These are phyloP conservation scores for Musa balbisiana DNA, from an alignment of 202 grass and related monocot species.

Conservation along the genomic window DNA sequence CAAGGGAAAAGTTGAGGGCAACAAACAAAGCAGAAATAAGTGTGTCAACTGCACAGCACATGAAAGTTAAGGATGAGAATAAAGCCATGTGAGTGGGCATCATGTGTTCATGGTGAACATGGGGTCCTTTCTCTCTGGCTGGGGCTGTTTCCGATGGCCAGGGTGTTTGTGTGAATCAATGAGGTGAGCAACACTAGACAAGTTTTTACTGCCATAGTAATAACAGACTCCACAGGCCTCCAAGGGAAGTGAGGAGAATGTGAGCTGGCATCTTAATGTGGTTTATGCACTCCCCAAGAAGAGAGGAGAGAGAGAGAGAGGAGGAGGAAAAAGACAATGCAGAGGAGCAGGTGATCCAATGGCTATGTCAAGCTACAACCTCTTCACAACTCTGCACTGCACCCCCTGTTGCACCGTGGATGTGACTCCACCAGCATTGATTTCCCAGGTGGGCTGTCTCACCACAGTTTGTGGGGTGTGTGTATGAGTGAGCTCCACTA, in stretches of 20 bases:
- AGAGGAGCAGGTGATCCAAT: neutral
- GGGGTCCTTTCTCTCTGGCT: neutral
- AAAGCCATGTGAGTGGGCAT: slow-evolving; percentile 10
- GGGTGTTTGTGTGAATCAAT: neutral
- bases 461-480: neutral
- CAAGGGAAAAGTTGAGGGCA: neutral
- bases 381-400: neutral
- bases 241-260: slow-evolving; percentile 1
- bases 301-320: neutral
- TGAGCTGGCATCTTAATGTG: slow-evolving; percentile 1
- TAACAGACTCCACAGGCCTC: neutral
- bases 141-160: neutral
- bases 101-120: slow-evolving; percentile 1
- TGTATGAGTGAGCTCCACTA: slow-evolving; percentile 2
- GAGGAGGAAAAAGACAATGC: too few species aligned
- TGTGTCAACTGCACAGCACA: slow-evolving; percentile 4
- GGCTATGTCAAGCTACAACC: neutral
- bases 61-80: slow-evolving; percentile 8
- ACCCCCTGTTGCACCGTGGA: neutral
- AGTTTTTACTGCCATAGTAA: neutral
- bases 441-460: slow-evolving; percentile 11
- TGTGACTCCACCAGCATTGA: slow-evolving; percentile 11
- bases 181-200: neutral
- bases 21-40: slow-evolving; percentile 1
- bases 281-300: neutral